Evolutionary conservation across 495 filamentous ascomycete species (phyloP), one percentile per base, ranked within the genome.

Genomic region (Lasiosphaeria miniovina): DNA sequence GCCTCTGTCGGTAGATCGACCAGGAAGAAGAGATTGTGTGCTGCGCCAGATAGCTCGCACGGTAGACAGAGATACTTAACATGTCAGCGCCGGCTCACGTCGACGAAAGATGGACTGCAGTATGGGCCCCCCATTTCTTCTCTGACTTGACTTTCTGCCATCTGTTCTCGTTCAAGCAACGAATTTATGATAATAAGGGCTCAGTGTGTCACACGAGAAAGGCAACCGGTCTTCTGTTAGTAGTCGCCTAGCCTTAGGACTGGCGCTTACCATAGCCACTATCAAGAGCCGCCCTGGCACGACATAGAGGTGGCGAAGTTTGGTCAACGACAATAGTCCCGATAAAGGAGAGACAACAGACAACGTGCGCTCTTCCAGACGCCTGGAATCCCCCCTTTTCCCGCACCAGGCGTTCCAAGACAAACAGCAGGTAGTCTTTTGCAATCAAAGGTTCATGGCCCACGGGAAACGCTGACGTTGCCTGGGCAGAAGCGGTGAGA

Each of bases 401-500:
- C 11, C 51, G 9, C 11, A 7, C 15, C 15, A 11, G 43, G 5
- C 5, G 8, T n/a, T 46, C 43, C 11, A 4, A 46, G 11, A n/a
- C 6, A 4, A n/a, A 4, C 12, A 46, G 43, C 12, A 46, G 43
- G 15, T n/a, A n/a, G 12, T 36, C 12, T 14, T 10, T 34, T 36
- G n/a, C 34, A 5, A 6, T 35, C 11, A 36, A 36, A 51, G 7
- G 17, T 15, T 7, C 51, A 34, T 8, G 11, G 12, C 31, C 48
- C 48, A 5, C 14, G 51, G 51, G 33, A 31, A n/a, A 31, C 51
- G 34, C 51, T 53, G 51, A 53, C 15, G 34, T 38, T 55, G 36
- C 11, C 36, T 55, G 36, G 45, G 3, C 11, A 6, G 45, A 38
- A 45, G 53, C 53, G 53, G 53, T 55, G 36, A 36, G 45, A 55